phyloP scores from a whole-genome alignment of 169 alveolate genomes.

The Amoebophrya sp. region DNA sequence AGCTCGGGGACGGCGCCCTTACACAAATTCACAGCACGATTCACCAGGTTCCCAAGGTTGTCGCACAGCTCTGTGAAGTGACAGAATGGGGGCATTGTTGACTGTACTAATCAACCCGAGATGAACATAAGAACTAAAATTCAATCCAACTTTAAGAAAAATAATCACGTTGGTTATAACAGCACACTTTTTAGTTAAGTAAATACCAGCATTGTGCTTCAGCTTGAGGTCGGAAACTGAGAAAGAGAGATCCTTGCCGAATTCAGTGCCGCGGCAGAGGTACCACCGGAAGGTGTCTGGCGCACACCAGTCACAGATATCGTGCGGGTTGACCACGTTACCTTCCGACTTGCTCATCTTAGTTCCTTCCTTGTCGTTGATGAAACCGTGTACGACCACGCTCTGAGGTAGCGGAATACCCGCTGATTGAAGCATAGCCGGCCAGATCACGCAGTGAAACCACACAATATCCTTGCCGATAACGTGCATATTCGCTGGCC shows the following conservation, averaged over 20 bases:
- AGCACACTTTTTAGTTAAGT: no score
- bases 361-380: constrained; percentile 81
- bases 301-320: constrained; percentile 33
- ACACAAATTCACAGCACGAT: constrained; percentile 57
- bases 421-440: constrained; percentile 73
- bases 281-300: constrained; percentile 56
- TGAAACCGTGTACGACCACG: constrained; percentile 86
- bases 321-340: constrained; percentile 54
- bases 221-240: constrained; percentile 42
- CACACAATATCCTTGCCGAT: constrained; percentile 80
- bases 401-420: constrained; percentile 69
- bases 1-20: constrained; percentile 43
- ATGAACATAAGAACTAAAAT: no score
- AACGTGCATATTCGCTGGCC: constrained; percentile 63
- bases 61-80: constrained; percentile 31
- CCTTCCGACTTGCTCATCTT: constrained; percentile 79
- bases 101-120: no score
- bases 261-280: constrained; percentile 48
- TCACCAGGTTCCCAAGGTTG: constrained; percentile 58
- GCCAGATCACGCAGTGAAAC: constrained; percentile 85
- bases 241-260: constrained; percentile 41
- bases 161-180: no score
- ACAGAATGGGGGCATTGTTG: neutral
- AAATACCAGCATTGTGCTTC: constrained; percentile 46
- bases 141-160: no score